Evolutionary conservation across 2,329 filamentous ascomycete genomes (phyloP).

Genomic region (Raffaelea albimanens): DNA sequence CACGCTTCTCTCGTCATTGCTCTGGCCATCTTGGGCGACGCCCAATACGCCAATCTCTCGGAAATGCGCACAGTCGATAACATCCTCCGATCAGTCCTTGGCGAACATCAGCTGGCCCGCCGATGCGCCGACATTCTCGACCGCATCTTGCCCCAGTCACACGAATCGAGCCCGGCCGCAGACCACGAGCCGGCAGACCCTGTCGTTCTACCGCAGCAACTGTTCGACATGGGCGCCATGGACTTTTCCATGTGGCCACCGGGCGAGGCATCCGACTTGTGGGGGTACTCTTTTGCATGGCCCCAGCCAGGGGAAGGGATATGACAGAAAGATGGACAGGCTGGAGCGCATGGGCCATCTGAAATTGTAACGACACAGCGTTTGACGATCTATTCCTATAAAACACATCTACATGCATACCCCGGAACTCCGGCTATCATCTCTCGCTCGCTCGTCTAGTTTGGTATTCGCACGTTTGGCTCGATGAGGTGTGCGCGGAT

Average conservation of each 20-base stretch:
- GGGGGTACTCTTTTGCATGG: conserved; percentile 1
- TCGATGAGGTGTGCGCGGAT: conserved; percentile 33
- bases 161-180: not conserved
- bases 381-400: too few species aligned
- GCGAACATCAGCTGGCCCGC: not conserved
- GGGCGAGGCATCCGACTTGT: conserved; percentile 2
- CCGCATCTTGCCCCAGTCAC: not conserved
- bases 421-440: too few species aligned
- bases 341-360: too few species aligned
- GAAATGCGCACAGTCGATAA: conserved; percentile 1
- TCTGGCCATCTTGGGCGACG: conserved; percentile 2
- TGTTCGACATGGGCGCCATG: not conserved
- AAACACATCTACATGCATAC: too few species aligned
- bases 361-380: too few species aligned
- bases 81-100: not conserved
- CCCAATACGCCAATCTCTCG: not conserved
- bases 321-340: not conserved
- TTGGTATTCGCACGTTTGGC: not conserved
- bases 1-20: conserved; percentile 5
- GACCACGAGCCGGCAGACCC: too few species aligned
- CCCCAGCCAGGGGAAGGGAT: conserved; percentile 1
- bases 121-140: conserved; percentile 5
- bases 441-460: not conserved
- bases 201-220: too few species aligned
- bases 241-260: conserved; percentile 5